Conservation (phyloP, 2,329 filamentous ascomycete genomes). For the Aspergillus neoniger region DNA sequence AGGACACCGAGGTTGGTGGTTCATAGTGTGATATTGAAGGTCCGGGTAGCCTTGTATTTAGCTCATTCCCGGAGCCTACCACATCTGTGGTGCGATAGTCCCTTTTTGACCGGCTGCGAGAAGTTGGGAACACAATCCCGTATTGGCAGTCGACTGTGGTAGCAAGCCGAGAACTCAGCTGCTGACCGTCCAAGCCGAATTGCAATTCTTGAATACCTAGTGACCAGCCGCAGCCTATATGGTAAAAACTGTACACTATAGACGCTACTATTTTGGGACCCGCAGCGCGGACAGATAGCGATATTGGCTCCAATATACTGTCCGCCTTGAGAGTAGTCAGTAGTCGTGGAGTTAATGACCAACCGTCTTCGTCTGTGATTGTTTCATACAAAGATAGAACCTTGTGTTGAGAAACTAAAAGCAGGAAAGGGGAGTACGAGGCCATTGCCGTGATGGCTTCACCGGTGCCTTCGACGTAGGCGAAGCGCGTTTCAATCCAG, state of each 20-base stretch:
- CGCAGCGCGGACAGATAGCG: conserved; percentile 76
- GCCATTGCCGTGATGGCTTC: conserved; percentile 71
- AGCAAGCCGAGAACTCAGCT: conserved; percentile 40
- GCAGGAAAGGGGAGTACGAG: conserved; percentile 71
- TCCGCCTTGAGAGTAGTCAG: conserved; percentile 79
- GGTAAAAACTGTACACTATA: conserved; percentile 81
- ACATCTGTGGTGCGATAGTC: conserved; percentile 16
- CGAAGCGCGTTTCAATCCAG: conserved; percentile 55
- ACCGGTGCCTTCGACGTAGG: conserved; percentile 62
- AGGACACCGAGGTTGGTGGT: conserved; percentile 66
- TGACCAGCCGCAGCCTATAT: conserved; percentile 77
- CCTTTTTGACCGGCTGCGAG: conserved; percentile 12
- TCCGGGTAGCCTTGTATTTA: conserved; percentile 17
- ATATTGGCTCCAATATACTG: conserved; percentile 74
- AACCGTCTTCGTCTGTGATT: conserved; percentile 11
- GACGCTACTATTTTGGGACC: conserved; percentile 70
- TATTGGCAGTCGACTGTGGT: conserved; percentile 45
- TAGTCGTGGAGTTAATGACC: conserved; percentile 47
- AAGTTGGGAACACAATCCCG: conserved; percentile 24
- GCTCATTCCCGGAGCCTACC: conserved; percentile 28
- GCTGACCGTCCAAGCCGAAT: conserved; percentile 55
- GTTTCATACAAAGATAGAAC: conserved; percentile 76
- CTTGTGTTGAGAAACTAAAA: conserved; percentile 75
- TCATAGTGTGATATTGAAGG: conserved; percentile 40
- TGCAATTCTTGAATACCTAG: conserved; percentile 89